Evolutionary conservation across 2,329 filamentous ascomycete species (phyloP).

Genomic region (Nemania sp.): DNA sequence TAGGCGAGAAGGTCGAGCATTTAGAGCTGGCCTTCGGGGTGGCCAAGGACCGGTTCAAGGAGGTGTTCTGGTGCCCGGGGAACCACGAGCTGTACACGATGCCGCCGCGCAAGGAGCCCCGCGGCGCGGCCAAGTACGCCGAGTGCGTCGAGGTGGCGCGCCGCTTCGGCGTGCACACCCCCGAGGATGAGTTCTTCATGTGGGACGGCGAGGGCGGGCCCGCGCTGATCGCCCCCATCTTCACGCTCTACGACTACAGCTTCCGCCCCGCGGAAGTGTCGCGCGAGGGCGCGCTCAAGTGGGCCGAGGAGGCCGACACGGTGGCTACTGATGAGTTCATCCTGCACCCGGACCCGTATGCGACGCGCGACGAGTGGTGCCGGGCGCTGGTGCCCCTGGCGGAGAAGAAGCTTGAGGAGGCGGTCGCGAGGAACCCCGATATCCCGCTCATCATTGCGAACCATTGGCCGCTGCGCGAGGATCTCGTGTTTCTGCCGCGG

Average conservation of each 20-base stretch:
- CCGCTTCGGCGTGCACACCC: constrained; percentile 64
- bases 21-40: constrained; percentile 51
- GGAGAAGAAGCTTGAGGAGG: constrained; percentile 49
- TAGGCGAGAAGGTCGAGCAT: constrained; percentile 54
- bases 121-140: constrained; percentile 66
- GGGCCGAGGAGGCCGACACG: constrained; percentile 54
- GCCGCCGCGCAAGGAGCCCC: constrained; percentile 51
- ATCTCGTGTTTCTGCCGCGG: constrained; percentile 52
- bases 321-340: constrained; percentile 55
- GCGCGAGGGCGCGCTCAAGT: constrained; percentile 58
- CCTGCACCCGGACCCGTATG: constrained; percentile 53
- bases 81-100: constrained; percentile 70
- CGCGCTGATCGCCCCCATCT: constrained; percentile 65
- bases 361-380: constrained; percentile 53
- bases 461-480: constrained; percentile 55
- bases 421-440: constrained; percentile 35
- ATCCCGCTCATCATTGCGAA: constrained; percentile 52
- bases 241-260: constrained; percentile 71
- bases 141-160: constrained; percentile 66
- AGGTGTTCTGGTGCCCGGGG: constrained; percentile 67
- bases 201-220: constrained; percentile 65
- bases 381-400: constrained; percentile 45
- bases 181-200: constrained; percentile 65
- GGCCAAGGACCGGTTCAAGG: constrained; percentile 49
- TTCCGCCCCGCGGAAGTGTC: constrained; percentile 64